Percentiles rank a stretch among this genome's conserved stretches.
These are phyloP conservation scores for Amoebophrya sp. DNA, from an alignment of 169 alveolate genomes.

Conservation along the genomic window DNA sequence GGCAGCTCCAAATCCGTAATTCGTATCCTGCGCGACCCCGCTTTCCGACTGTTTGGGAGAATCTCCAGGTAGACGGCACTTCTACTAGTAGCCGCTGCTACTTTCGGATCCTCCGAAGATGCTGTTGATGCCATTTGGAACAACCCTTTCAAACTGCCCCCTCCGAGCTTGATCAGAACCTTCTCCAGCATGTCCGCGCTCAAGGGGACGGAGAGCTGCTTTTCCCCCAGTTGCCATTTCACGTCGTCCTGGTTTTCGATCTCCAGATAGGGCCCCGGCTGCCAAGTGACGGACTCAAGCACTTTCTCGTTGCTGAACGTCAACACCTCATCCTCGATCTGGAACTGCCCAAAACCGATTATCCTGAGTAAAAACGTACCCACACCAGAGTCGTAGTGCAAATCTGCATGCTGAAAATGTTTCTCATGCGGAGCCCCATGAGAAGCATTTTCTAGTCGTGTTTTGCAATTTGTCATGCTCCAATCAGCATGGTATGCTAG, in stretches of 20 bases:
- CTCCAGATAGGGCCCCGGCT: slow-evolving; percentile 1
- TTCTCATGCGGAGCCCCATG: too few relatives aligned
- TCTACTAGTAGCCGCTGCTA: too few relatives aligned
- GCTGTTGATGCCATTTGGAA: too few relatives aligned
- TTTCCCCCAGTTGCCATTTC: neutral
- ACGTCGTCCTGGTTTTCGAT: neutral
- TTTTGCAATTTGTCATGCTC: too few relatives aligned
- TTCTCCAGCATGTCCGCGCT: neutral
- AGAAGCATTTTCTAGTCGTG: too few relatives aligned
- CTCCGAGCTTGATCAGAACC: neutral
- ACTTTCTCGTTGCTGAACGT: neutral
- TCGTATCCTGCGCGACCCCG: neutral
- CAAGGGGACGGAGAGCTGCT: neutral
- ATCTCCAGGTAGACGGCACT: too few relatives aligned
- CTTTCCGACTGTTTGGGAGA: neutral
- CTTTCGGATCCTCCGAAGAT: too few relatives aligned
- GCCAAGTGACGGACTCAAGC: neutral
- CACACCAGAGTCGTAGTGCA: too few relatives aligned
- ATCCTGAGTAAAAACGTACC: too few relatives aligned
- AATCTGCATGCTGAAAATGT: too few relatives aligned
- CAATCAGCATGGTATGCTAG: too few relatives aligned
- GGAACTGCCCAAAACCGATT: slow-evolving; percentile 6
- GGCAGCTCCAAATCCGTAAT: neutral
- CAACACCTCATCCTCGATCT: neutral
- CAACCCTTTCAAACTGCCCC: neutral